Evolutionary conservation across 2,329 filamentous ascomycete species (phyloP).

Genomic region (Neurospora sp.): DNA sequence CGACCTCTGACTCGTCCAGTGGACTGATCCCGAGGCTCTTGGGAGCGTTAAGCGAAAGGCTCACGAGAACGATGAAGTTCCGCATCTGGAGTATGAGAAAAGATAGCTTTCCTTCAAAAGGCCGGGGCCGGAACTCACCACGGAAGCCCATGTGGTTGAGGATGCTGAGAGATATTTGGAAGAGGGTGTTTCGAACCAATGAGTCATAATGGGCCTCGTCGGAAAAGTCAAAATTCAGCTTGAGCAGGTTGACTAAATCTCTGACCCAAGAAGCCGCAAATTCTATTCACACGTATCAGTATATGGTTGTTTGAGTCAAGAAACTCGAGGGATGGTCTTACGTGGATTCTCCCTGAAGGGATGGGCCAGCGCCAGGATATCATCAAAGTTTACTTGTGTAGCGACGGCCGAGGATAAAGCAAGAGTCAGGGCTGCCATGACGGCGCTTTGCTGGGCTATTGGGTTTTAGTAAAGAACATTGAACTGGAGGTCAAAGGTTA

Average conservation of each 20-base stretch:
- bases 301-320: neutral
- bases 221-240: slow-evolving; percentile 71
- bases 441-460: slow-evolving; percentile 43
- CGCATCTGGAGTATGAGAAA: slow-evolving; percentile 67
- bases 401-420: slow-evolving; percentile 35
- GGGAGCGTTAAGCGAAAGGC: slow-evolving; percentile 50
- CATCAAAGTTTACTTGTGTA: slow-evolving; percentile 49
- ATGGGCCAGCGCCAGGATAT: slow-evolving; percentile 60
- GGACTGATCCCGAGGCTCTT: slow-evolving; percentile 44
- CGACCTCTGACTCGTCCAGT: slow-evolving; percentile 60
- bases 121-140: slow-evolving; percentile 50
- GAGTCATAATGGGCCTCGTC: slow-evolving; percentile 62
- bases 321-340: slow-evolving; percentile 15
- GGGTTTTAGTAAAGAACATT: slow-evolving; percentile 10
- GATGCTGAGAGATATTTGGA: slow-evolving; percentile 69
- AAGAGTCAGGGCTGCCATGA: slow-evolving; percentile 51
- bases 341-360: slow-evolving; percentile 31
- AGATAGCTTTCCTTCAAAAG: slow-evolving; percentile 62
- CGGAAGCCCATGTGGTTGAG: slow-evolving; percentile 69
- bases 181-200: slow-evolving; percentile 59
- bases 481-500: neutral
- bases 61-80: slow-evolving; percentile 56
- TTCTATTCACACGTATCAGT: slow-evolving; percentile 27
- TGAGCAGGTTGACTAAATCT: slow-evolving; percentile 59
- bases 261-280: slow-evolving; percentile 53